Conservation (phyloP, 441 rosid genomes). For the Eugenia klotzschiana region DNA sequence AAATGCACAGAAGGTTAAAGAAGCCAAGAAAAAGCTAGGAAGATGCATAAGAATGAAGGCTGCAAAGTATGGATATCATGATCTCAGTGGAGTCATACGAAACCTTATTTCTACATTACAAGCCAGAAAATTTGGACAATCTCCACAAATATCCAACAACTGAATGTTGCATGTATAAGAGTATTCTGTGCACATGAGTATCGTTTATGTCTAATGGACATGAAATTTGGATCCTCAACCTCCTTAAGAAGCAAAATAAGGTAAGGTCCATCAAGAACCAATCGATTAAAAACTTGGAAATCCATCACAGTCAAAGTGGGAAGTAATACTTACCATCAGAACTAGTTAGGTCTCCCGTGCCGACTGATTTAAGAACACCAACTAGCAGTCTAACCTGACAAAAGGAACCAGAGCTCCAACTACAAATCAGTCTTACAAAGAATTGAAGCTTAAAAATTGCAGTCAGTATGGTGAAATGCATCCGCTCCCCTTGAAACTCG, state of each 20-base stretch:
- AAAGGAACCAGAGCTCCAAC: neutral
- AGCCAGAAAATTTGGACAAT: neutral
- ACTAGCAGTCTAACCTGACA: slow-evolving; percentile 79
- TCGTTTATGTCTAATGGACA: neutral
- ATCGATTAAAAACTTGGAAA: neutral
- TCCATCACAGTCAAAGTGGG: neutral
- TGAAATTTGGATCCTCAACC: neutral
- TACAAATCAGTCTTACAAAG: neutral
- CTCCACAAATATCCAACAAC: neutral
- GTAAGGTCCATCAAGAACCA: neutral
- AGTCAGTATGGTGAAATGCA: neutral
- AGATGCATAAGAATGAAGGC: neutral
- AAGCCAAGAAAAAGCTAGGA: neutral
- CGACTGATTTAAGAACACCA: slow-evolving; percentile 72
- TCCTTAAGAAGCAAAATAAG: neutral
- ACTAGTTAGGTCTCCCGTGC: slow-evolving; percentile 56
- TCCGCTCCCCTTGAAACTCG: neutral
- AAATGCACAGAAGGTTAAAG: neutral
- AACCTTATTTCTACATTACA: neutral
- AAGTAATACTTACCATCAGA: slow-evolving; percentile 38
- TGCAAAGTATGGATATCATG: neutral
- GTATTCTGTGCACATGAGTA: neutral
- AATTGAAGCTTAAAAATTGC: neutral
- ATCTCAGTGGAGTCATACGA: neutral
- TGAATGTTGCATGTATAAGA: neutral